Evolutionary conservation across 129 eudicot species (phyloP), one percentile per base, ranked within the genome.

Genomic region (Chrysanthemum seticuspe): DNA sequence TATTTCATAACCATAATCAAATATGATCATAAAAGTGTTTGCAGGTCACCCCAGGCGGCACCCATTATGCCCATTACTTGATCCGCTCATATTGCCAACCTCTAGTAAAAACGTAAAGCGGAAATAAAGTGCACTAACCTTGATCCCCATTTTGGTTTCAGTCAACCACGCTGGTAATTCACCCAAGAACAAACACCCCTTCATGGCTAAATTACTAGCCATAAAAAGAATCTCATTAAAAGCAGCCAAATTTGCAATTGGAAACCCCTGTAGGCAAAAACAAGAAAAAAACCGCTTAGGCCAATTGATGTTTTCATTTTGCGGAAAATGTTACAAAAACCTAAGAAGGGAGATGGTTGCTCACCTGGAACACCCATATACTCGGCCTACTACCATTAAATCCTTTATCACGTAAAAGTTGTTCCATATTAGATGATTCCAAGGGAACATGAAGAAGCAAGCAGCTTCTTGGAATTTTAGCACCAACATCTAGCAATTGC

Each of bases 321-420:
- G 47, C 7, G 2, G 10, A 7, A 40, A 40, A 40, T 7, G 47
- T 7, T 7, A 7, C 47, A 16, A 47, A 34, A 58, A 15, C 45
- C 6, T 31, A 55, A 8, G 27, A 44, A 67, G 60, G 16, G 47
- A 74, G 48, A 65, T 11, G 16, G 62, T 64, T 58, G 52, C 69
- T 78, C 52, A 95, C 99, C 99, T 95, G 95, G 72, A 86, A 67
- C 55, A 55, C 83, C 96, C 96, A 95, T 48, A 88, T 48, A 86
- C 99, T 91, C 68, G 88, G 87, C 78, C 90, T 87, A 75, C 84
- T 72, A 67, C 99, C 97, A 13, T 74, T 83, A 71, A 83, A 91
- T 78, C 97, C 97, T 81, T 87, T 88, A 59, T 76, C 81, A 44
- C 85, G 71, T 73, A 95, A 45, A 56, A 13, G 61, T 72, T 86